Base-by-base conservation (phyloP, 2,329 filamentous ascomycete genomes). In the Diaporthe ilicicola region DNA sequence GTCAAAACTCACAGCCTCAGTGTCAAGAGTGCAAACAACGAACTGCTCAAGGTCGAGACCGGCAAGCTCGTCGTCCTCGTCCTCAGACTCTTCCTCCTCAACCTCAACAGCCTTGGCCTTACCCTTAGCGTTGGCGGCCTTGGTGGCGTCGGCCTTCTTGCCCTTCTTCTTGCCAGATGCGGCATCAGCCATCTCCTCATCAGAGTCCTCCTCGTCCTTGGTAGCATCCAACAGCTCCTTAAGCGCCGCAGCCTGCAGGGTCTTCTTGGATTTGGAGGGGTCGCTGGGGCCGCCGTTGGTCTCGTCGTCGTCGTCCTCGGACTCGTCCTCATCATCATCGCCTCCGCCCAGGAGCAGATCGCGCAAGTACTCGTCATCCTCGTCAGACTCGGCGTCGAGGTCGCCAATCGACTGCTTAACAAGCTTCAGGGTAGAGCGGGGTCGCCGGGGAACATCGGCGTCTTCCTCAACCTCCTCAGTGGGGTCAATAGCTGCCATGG, bases 401-500 rank as follows among this genome's bases (percentile, higher is more conserved):
- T 86, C 84, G 72, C 84, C 81, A 76, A 89, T 82, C 74, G 90
- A 89, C 79, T 91, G 88, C 82, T 95, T 95, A 81, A 98, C 88
- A 76, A 99, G 88, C 85, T 96, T 97, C 78, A 99, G 87, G 65
- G 96, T 99, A 67, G 96, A 93, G 77, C 95, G 93, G 77, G 91
- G 89, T 73, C 90, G 83, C 70, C 84, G 82, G 77, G 89, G 89
- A 72, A 89, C 82, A 78, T 91, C 90, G 77, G 87, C 88, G 66
- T 88, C 90, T 71, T 87, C 86, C 81, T 94, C 88, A 44, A 91
- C 88, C 76, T 90, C 87, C 77, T 93, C 93, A 78, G 90, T 94
- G 71, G 96, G 96, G 81, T 99, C 95, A 81, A 99, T 92, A 75
- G 96, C 96, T 78, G 97, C 96, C 96, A 99, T 99, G 78, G 95